Base-by-base conservation (phyloP, 2,329 filamentous ascomycete genomes). In the Botrytis elliptica region DNA sequence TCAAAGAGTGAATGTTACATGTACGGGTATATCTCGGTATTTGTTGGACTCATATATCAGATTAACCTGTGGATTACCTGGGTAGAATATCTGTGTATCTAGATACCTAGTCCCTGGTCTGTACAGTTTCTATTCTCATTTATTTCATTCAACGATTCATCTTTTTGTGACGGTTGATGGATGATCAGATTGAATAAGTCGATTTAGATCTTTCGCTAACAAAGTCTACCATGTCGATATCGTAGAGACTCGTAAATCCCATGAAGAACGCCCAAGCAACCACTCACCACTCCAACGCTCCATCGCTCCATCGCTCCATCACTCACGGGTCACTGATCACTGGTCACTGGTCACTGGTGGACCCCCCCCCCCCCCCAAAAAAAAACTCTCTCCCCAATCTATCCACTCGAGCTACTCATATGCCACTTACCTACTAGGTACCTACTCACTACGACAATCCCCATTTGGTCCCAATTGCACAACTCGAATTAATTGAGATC, bases 401-500 rank as follows among this genome's bases (percentile, higher is more conserved):
- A 69, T 59, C 49, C 70, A 63, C 55, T 70, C 70, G 68, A 69
- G 44, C 49, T 60, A 63, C 55, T 70, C 70, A 72, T 44, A 40
- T 64, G 38, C 22, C 60, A 63, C 60, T 38, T 22, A 29, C 60
- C 38, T 12, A 40, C 29, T 29, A 9, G 33, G 33, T 33, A 33
- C 33, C 33, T 22, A n/a, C 60, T 40, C 38, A 63, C 38, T 29
- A 55, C 52, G 16, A 29, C 52, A 29, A 55, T 55, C 52, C 42
- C 44, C 42, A 49, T 38, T 57, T 44, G 49, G 49, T 44, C 1
- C 70, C 70, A 71, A 72, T 72, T 72, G 70, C 46, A 72, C 46
- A 72, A 72, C 70, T 55, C 7, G 46, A 55, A 16, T 66, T 72
- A 67, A 67, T 72, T 67, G 60, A 40, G 70, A 72, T 72, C 70